Percentiles rank a stretch among this genome's conserved stretches.
These are phyloP conservation scores for Lyophyllum shimeji DNA, from an alignment of 768 basidiomycete genomes.

Conservation along the genomic window DNA sequence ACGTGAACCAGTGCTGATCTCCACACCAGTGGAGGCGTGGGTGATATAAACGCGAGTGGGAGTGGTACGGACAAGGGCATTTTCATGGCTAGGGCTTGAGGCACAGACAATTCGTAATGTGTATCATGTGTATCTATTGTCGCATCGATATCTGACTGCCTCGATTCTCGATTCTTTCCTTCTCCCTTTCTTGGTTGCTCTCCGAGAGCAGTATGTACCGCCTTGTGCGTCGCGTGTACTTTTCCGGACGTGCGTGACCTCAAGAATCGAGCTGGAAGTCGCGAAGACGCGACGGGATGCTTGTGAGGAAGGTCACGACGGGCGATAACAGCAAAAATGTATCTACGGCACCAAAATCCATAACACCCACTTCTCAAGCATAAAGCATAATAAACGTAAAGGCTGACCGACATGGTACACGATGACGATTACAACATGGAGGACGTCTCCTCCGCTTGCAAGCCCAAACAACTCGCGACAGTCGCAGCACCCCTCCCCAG, in stretches of 20 bases:
- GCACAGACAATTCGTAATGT: no score
- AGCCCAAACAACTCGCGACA: background rate
- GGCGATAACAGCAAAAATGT: background rate
- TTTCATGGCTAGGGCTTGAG: no score
- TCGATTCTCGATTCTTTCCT: no score
- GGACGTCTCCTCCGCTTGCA: background rate
- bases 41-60: no score
- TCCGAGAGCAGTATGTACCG: no score
- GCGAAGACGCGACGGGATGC: background rate
- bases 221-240: background rate
- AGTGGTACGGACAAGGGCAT: no score
- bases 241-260: background rate
- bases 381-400: background rate
- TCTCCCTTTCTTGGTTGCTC: no score
- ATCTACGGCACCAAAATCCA: background rate
- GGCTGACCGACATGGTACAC: slow-evolving; percentile 4
- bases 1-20: no score
- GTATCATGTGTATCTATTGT: no score
- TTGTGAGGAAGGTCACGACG: background rate
- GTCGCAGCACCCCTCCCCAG: slow-evolving; percentile 13
- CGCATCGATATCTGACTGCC: no score
- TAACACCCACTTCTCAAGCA: no score
- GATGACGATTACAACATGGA: slow-evolving; percentile 11
- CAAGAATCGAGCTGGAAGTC: background rate
- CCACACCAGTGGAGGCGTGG: no score